Conservation (phyloP, 2,329 filamentous ascomycete genomes). For the Aspergillus ochraceus region DNA sequence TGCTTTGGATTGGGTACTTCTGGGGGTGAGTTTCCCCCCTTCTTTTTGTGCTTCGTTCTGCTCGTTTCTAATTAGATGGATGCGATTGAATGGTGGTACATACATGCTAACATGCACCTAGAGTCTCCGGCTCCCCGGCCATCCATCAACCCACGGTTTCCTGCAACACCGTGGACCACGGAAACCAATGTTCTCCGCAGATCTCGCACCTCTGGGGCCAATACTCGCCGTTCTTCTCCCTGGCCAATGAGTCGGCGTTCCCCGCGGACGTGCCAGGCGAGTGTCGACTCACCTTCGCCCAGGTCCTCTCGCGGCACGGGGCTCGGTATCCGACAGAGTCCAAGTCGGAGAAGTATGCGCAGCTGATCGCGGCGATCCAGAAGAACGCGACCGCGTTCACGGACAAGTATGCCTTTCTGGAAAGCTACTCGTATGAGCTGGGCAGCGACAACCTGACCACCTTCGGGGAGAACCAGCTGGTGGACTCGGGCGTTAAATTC, state of each 20-base stretch:
- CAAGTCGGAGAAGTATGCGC: slow-evolving; percentile 66
- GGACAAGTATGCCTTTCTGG: slow-evolving; percentile 67
- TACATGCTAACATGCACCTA: slow-evolving; percentile 5
- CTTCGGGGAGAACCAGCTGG: slow-evolving; percentile 69
- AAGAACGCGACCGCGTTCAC: slow-evolving; percentile 57
- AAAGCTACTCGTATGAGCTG: slow-evolving; percentile 69
- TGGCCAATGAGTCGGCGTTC: slow-evolving; percentile 61
- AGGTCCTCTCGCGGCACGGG: slow-evolving; percentile 80
- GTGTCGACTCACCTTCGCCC: slow-evolving; percentile 78
- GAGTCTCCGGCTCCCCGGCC: slow-evolving; percentile 8
- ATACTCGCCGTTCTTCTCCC: slow-evolving; percentile 81
- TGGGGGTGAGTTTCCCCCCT: slow-evolving; percentile 11
- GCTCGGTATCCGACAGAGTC: slow-evolving; percentile 73
- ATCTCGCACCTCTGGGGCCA: slow-evolving; percentile 77
- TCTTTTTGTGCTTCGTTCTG: neutral
- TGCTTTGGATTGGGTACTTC: slow-evolving; percentile 8
- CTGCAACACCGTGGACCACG: slow-evolving; percentile 57
- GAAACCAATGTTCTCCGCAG: slow-evolving; percentile 63
- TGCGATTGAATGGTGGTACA: no score
- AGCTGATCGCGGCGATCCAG: slow-evolving; percentile 67
- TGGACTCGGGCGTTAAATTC: slow-evolving; percentile 74
- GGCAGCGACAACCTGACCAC: slow-evolving; percentile 67
- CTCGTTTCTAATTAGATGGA: neutral
- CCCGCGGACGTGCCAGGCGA: slow-evolving; percentile 59
- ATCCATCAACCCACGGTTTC: neutral